These are phyloP conservation scores for Volvox africanus DNA, from an alignment of 139 green algal genomes.

Conservation along the genomic window DNA sequence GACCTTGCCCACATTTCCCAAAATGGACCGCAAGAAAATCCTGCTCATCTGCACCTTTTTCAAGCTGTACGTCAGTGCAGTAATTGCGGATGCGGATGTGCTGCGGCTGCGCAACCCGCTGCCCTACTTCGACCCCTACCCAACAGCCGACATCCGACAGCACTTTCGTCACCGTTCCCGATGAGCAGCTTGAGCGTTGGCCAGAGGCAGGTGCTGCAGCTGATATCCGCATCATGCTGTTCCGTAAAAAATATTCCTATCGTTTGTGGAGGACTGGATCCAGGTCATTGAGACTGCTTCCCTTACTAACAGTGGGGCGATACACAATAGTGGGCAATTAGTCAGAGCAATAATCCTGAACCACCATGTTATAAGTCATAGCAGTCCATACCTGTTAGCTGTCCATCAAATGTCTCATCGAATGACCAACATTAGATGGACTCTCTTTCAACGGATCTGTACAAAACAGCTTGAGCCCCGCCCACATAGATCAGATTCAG, in stretches of 20 bases:
- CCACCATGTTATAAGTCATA: too few relatives aligned
- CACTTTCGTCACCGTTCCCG: conserved; percentile 66
- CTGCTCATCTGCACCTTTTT: conserved; percentile 86
- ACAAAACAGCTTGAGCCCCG: too few relatives aligned
- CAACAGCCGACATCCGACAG: conserved; percentile 90
- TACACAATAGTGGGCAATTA: too few relatives aligned
- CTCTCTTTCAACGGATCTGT: too few relatives aligned
- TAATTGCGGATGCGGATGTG: conserved; percentile 95
- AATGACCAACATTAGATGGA: too few relatives aligned
- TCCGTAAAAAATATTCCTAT: conserved; percentile 67
- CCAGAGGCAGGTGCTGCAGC: conserved; percentile 74
- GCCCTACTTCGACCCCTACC: conserved; percentile 82
- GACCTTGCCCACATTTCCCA: conserved; percentile 91
- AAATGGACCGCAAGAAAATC: conserved; percentile 96
- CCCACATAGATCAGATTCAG: too few relatives aligned
- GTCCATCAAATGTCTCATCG: too few relatives aligned
- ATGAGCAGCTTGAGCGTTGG: conserved; percentile 81
- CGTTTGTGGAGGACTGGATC: conserved; percentile 80
- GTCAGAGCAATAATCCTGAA: too few relatives aligned
- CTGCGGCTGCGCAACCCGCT: conserved; percentile 92
- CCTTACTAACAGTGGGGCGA: too few relatives aligned
- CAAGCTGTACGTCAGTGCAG: conserved; percentile 68
- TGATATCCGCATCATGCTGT: conserved; percentile 98
- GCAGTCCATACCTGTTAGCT: too few relatives aligned
- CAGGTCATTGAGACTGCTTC: conserved; percentile 76